Evolutionary conservation across 2,329 filamentous ascomycete genomes (phyloP), one percentile per base, ranked within the genome.

Genomic region (Exophiala phaeomuriformis): DNA sequence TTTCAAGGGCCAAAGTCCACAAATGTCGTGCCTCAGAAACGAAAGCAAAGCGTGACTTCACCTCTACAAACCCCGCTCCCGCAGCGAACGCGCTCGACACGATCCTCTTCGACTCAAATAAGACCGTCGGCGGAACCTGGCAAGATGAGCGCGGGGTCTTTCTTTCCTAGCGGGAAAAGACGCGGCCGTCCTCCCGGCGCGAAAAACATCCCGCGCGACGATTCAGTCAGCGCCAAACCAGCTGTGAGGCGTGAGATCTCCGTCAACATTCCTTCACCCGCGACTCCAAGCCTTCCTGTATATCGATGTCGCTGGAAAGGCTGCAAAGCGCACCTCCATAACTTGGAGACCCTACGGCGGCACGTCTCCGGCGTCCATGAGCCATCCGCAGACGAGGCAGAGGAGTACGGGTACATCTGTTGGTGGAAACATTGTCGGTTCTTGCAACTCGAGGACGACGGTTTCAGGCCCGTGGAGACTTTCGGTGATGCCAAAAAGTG

Each of bases 261-360:
- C 9, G 42, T 52, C 37, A 53, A 43, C 27, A 42, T 52, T 4
- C 40, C 53, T 30, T 47, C 49, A 31, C 49, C 47, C 30, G 27
- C 49, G 27, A 27, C 43, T n/a, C 45, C 49, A 31, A 49, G 29
- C 55, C 36, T 61, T 27, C 58, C 58, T 31, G 27, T 53, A 4
- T 85, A 75, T 64, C 71, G 72, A 51, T 86, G 83, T 66, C 65
- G 70, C 40, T 85, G 82, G 82, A 67, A 74, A 48, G 66, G 68
- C 1, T 86, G 83, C 64, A 66, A 67, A 2, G 75, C 78, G 0
- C 74, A 82, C 58, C 68, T 85, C 3, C 82, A 85, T 65, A 85
- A 84, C 59, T 65, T 84, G 9, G 75, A 77, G 5, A 79, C 77
- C 0, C 68, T 85, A 4, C 75, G 76, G 56, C 79, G 78, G 53